phyloP scores from a whole-genome alignment of 2,329 filamentous ascomycete species.

The Cryphonectria naterciae region DNA sequence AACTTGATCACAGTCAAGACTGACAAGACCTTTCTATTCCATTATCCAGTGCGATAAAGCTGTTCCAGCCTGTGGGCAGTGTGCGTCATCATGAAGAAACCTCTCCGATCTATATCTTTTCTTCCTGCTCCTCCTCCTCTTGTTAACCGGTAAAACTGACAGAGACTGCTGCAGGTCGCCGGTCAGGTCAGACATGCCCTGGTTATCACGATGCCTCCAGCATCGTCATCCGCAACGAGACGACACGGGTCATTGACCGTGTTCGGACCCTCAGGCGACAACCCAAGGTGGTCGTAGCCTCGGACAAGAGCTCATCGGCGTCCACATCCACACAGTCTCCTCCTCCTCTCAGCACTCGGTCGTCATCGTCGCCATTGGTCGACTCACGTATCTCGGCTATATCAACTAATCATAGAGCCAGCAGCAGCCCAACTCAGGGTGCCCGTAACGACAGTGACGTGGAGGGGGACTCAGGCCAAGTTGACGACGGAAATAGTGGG shows the following conservation, averaged over 20 bases:
- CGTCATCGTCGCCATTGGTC: no score
- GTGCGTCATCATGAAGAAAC: not conserved
- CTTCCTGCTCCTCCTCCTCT: not conserved
- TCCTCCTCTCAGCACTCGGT: not conserved
- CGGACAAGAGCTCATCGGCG: not conserved
- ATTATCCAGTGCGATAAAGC: conserved; percentile 17
- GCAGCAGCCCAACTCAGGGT: not conserved
- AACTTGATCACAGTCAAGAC: not conserved
- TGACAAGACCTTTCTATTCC: not conserved
- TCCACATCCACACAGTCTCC: not conserved
- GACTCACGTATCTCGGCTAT: not conserved
- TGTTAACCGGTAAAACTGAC: not conserved
- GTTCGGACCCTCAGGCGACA: not conserved
- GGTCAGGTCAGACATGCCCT: conserved; percentile 19
- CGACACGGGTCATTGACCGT: conserved; percentile 20
- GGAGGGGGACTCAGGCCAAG: not conserved
- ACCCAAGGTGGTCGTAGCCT: not conserved
- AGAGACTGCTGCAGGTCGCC: conserved; percentile 3
- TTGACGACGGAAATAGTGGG: not conserved
- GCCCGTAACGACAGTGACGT: not conserved
- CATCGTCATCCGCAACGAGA: conserved; percentile 24
- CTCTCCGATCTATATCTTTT: no score
- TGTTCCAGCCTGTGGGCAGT: conserved; percentile 14
- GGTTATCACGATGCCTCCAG: conserved; percentile 21
- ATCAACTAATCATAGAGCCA: not conserved